Base-by-base conservation (phyloP, 2,329 filamentous ascomycete species). In the Rutstroemia sp. region DNA sequence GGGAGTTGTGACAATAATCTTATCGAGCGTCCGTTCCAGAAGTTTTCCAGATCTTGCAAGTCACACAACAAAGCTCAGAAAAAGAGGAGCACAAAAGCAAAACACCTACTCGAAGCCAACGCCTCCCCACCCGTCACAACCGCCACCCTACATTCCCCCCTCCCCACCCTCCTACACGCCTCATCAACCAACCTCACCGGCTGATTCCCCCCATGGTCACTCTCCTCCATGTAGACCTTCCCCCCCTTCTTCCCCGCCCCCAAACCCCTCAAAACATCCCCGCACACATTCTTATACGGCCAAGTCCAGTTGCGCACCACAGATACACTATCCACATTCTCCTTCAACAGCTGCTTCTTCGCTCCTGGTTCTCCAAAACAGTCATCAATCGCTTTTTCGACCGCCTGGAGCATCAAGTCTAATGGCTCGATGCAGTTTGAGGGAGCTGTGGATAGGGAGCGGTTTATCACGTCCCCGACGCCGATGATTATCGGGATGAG, bases 51-150 rank as follows among this genome's bases (percentile, higher is more conserved):
- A 14, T 4, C 30, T 12, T 34, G 6, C 2, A 19, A 46, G 16
- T 12, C 16, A 6, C 10, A 45, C 16, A 5, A 7, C 4, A 17
- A 19, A 38, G n/a, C 42, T 6, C 8, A 27, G 25, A 4, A 27
- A 25, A 7, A 48, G 8, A 14, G 7, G 2, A 39, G 27, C 3
- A 21, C 0, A 2, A 48, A 42, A 40, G 14, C 0, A 39, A 27
- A 47, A 30, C 14, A 36, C 51, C 40, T 45, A 54, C 51, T 40
- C 23, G 44, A 48, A 14, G 82, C 84, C 57, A 87, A 68, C 12
- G 84, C 82, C 65, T 88, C 84, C 9, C 82, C 84, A 2, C 84
- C 84, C 1, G 79, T 78, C 1, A 88, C 68, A 39, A 87, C 67
- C 0, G 81, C 81, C 5, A 86, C 74, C 16, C 75, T 81, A 9